These are phyloP conservation scores for Rhodotorula mucilaginosa DNA, from an alignment of 1,284 basidiomycete species.

Conservation along the genomic window DNA sequence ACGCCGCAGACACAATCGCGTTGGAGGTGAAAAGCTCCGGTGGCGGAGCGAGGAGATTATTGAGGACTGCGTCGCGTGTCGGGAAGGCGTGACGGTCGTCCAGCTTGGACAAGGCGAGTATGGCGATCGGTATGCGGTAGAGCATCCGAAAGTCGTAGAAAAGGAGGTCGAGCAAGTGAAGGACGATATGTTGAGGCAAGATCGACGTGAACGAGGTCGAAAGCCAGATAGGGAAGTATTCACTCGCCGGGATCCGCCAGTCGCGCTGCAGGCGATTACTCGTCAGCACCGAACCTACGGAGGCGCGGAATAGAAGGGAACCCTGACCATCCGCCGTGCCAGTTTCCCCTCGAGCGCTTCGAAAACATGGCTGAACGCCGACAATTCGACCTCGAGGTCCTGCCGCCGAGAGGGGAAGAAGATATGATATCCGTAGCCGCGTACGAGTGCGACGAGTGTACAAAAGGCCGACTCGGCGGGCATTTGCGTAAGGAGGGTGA, in stretches of 20 bases:
- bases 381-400: slow-evolving; percentile 73
- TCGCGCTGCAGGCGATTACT: slow-evolving; percentile 22
- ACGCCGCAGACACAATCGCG: slow-evolving; percentile 42
- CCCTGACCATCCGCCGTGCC: slow-evolving; percentile 61
- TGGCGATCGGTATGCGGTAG: slow-evolving; percentile 71
- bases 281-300: slow-evolving; percentile 51
- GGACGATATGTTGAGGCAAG: slow-evolving; percentile 71
- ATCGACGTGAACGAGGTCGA: slow-evolving; percentile 65
- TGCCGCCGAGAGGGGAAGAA: slow-evolving; percentile 19
- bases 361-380: slow-evolving; percentile 73
- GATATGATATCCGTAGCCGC: slow-evolving; percentile 71
- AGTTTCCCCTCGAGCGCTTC: slow-evolving; percentile 65
- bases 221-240: slow-evolving; percentile 48
- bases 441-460: slow-evolving; percentile 67
- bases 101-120: slow-evolving; percentile 66
- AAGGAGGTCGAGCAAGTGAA: slow-evolving; percentile 84
- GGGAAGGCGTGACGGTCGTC: slow-evolving; percentile 53
- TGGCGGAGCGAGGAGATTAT: slow-evolving; percentile 57
- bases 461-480: slow-evolving; percentile 92
- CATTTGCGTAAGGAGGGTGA: slow-evolving; percentile 73
- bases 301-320: slow-evolving; percentile 51
- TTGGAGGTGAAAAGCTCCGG: slow-evolving; percentile 53
- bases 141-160: slow-evolving; percentile 77
- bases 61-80: slow-evolving; percentile 51
- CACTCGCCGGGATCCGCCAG: slow-evolving; percentile 43